phyloP scores from a whole-genome alignment of 2,329 filamentous ascomycete genomes.

The Colletotrichum sp. region DNA sequence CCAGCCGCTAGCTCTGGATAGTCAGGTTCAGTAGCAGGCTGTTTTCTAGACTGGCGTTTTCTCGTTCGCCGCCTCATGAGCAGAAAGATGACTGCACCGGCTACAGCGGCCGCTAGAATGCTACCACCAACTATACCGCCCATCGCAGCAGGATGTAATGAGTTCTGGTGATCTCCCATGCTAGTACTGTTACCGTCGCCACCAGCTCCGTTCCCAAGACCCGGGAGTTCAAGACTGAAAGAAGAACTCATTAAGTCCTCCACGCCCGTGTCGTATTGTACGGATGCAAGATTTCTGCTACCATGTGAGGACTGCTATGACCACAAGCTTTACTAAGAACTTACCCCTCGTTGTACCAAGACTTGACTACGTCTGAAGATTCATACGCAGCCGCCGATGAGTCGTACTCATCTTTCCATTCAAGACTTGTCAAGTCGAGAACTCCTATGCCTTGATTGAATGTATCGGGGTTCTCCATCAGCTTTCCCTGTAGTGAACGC shows the following conservation, averaged over 20 bases:
- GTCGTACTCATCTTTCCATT: neutral
- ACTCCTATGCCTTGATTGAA: neutral
- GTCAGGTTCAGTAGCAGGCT: too few species aligned
- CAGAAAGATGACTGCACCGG: neutral
- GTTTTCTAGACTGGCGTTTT: neutral
- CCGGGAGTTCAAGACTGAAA: neutral
- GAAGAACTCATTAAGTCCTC: neutral
- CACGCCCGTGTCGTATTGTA: neutral
- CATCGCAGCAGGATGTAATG: neutral
- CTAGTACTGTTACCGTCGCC: neutral
- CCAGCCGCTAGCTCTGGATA: too few species aligned
- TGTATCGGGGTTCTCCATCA: neutral
- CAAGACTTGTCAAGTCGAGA: neutral
- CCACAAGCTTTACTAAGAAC: neutral
- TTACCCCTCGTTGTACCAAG: slow-evolving; percentile 6
- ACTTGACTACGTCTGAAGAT: neutral
- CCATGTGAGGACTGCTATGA: neutral
- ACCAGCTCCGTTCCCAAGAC: neutral
- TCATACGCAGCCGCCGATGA: neutral
- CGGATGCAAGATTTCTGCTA: neutral
- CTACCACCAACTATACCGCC: neutral
- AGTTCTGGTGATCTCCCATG: neutral
- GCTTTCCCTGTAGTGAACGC: neutral
- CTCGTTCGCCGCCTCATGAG: neutral
- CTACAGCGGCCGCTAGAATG: neutral